Evolutionary conservation across 768 basidiomycete genomes (phyloP).

Genomic region (Pseudohyphozyma bogoriensis): DNA sequence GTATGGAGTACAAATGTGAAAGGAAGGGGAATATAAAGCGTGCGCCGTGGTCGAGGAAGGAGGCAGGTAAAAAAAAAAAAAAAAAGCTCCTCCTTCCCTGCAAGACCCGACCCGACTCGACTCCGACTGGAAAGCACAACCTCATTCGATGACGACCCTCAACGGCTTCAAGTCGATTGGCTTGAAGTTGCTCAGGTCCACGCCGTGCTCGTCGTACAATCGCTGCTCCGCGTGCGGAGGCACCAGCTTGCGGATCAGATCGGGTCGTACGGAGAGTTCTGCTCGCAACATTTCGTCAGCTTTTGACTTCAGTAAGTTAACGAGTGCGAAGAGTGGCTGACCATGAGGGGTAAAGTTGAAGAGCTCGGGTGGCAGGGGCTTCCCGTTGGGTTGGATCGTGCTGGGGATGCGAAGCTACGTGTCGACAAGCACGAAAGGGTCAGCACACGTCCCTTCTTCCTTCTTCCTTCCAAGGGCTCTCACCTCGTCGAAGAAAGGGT

Average conservation of each 20-base stretch:
- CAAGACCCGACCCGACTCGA: not conserved
- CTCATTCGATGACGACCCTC: constrained; percentile 5
- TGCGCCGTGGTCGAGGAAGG: too few relatives aligned
- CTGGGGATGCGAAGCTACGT: too few relatives aligned
- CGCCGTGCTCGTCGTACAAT: constrained; percentile 62
- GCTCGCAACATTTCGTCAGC: constrained; percentile 9
- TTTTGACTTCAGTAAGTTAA: too few relatives aligned
- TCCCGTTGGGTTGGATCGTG: constrained; percentile 77
- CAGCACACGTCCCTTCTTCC: not conserved
- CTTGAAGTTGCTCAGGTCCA: constrained; percentile 77
- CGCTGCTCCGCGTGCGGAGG: constrained; percentile 78
- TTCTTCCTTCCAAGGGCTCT: constrained; percentile 59
- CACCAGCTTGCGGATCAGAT: constrained; percentile 78
- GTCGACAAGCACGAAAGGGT: not conserved
- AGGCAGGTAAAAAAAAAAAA: not conserved
- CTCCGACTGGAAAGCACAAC: not conserved
- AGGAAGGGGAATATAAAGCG: too few relatives aligned
- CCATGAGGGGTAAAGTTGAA: constrained; percentile 93
- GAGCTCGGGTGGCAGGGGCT: constrained; percentile 76
- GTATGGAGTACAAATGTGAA: too few relatives aligned
- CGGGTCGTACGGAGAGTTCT: constrained; percentile 95
- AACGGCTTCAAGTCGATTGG: constrained; percentile 45
- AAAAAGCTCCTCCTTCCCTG: not conserved
- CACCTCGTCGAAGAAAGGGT: constrained; percentile 90
- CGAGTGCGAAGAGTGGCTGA: constrained; percentile 42